Evolutionary conservation across 2,329 filamentous ascomycete genomes (phyloP), one percentile per base, ranked within the genome.

Genomic region (Claviceps humidiphila): DNA sequence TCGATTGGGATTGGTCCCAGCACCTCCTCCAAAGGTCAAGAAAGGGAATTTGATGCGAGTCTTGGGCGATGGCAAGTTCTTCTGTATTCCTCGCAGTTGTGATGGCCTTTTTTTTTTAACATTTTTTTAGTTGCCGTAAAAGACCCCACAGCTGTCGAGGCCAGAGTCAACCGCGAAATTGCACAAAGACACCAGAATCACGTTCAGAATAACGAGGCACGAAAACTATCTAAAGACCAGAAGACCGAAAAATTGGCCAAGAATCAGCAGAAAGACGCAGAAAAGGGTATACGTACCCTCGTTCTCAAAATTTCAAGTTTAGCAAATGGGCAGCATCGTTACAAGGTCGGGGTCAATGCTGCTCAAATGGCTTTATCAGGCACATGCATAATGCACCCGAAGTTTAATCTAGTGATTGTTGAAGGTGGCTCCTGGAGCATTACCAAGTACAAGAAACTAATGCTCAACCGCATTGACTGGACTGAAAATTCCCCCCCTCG

Each of bases 21-120:
- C 91, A 20, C 89, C 90, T 30, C 86, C 90, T 26, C 91, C 93
- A 11, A 98, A 97, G 69, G 89, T 98, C 59, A 97, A 96, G 71
- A 94, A 94, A 68, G 87, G 85, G 53, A 98, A 98, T 67, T 79
- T 98, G 64, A 98, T 98, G 93, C 85, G 90, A 53, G 93, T 98
- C 34, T 76, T 96, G 52, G 93, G 93, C 56, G 89, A 96, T 58
- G 68, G 68, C 68, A 64, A 64, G 85, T 89, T 51, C 37, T 46
- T 46, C 22, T 51, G 20, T 39, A 5, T 11, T 16, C 34, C 1
- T 24, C 13, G 26, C 13, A 24, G 8, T 14, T 34, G 38, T 44
- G 41, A 13, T 42, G 45, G 37, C 45, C 37, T 52, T 16, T 39
- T 52, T 16, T 39, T 16, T 41, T 54, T 24, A 45, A 40, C 2